Conservation (phyloP, 805 yeast genomes). For the Brettanomyces anomalus region DNA sequence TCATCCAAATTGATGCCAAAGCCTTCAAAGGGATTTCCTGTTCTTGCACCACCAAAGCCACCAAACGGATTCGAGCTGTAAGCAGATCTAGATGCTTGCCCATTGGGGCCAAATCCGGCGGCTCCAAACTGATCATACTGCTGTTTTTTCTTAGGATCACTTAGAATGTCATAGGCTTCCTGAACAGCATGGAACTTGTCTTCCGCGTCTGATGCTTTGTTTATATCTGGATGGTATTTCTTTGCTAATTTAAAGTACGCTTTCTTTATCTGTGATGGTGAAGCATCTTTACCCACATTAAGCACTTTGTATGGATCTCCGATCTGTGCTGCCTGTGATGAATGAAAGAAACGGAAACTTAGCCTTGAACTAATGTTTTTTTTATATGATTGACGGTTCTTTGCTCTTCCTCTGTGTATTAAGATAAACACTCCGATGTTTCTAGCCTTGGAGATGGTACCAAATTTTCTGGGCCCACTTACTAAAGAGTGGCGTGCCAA, state of each 20-base stretch:
- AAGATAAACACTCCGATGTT: too few species aligned
- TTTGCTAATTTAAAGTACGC: slow-evolving; percentile 92
- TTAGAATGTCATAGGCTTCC: slow-evolving; percentile 86
- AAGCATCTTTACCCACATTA: slow-evolving; percentile 68
- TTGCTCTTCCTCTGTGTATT: too few species aligned
- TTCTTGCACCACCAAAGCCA: slow-evolving; percentile 26
- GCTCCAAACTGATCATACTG: slow-evolving; percentile 93
- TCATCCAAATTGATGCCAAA: slow-evolving; percentile 39
- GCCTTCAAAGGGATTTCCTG: slow-evolving; percentile 29
- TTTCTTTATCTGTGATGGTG: slow-evolving; percentile 81
- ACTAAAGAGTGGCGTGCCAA: too few species aligned
- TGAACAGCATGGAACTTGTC: slow-evolving; percentile 86
- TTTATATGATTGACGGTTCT: neutral
- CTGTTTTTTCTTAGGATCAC: slow-evolving; percentile 74
- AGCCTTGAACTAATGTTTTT: neutral
- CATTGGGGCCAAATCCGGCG: slow-evolving; percentile 64
- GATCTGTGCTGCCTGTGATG: slow-evolving; percentile 23
- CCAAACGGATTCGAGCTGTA: slow-evolving; percentile 45
- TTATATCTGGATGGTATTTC: slow-evolving; percentile 92
- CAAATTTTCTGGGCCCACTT: too few species aligned
- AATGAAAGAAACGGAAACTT: slow-evolving; percentile 31
- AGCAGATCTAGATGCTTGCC: slow-evolving; percentile 23
- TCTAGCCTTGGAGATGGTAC: too few species aligned
- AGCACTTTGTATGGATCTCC: slow-evolving; percentile 78
- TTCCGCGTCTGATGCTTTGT: slow-evolving; percentile 84